Conservation (phyloP, 1,139 yeast genomes). For the Hansenula lynferdii region DNA sequence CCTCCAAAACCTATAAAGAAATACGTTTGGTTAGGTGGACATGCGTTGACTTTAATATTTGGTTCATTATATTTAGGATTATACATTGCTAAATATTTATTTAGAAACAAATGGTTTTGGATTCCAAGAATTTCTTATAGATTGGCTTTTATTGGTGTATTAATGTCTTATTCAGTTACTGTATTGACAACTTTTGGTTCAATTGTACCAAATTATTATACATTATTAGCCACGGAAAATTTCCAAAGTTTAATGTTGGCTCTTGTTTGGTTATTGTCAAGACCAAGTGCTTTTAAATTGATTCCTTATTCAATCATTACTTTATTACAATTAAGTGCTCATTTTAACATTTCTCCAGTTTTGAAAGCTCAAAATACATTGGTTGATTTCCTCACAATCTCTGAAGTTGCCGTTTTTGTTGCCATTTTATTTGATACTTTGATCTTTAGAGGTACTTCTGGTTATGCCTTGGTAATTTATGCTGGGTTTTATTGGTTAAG, state of each 20-base stretch:
- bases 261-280: slow-evolving; percentile 55
- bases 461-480: slow-evolving; percentile 57
- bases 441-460: slow-evolving; percentile 60
- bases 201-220: slow-evolving; percentile 47
- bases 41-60: slow-evolving; percentile 40
- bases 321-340: slow-evolving; percentile 45
- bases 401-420: slow-evolving; percentile 51
- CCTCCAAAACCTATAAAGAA: slow-evolving; percentile 41
- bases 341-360: slow-evolving; percentile 37
- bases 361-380: slow-evolving; percentile 35
- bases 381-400: slow-evolving; percentile 50
- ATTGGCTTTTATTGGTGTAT: slow-evolving; percentile 50
- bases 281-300: slow-evolving; percentile 61
- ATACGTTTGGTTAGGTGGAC: slow-evolving; percentile 61
- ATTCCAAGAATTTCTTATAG: slow-evolving; percentile 46
- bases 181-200: slow-evolving; percentile 55
- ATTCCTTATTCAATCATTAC: slow-evolving; percentile 56
- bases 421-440: slow-evolving; percentile 56
- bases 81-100: slow-evolving; percentile 38
- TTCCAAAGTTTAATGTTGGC: slow-evolving; percentile 59
- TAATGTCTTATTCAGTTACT: slow-evolving; percentile 49
- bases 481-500: slow-evolving; percentile 65
- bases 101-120: slow-evolving; percentile 32
- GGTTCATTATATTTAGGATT: slow-evolving; percentile 45
- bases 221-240: slow-evolving; percentile 62